These are phyloP conservation scores for Dorcoceras hygrometricum DNA, from an alignment of 257 asterid genomes.

Conservation along the genomic window DNA sequence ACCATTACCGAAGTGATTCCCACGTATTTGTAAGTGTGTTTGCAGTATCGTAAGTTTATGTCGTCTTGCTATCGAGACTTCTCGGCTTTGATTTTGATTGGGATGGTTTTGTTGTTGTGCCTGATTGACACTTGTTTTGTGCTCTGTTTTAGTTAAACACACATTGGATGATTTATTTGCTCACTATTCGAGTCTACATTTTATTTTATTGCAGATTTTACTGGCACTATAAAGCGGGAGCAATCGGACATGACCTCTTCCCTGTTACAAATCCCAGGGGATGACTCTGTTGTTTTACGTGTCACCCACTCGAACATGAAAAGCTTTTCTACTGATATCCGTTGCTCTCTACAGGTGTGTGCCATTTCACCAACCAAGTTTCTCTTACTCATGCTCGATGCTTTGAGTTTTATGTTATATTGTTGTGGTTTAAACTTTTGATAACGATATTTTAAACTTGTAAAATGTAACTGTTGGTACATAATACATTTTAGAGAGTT, in stretches of 20 bases:
- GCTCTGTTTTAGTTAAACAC: neutral
- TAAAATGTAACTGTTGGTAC: too few relatives aligned
- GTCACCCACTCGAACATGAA: slow-evolving; percentile 86
- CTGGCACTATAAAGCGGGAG: slow-evolving; percentile 7
- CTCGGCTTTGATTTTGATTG: too few relatives aligned
- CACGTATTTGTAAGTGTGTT: too few relatives aligned
- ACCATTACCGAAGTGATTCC: too few relatives aligned
- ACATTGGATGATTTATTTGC: neutral
- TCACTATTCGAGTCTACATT: neutral
- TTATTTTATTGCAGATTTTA: neutral
- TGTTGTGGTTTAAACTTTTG: neutral
- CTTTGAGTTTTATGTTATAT: neutral
- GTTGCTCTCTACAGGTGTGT: slow-evolving; percentile 67
- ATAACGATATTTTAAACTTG: neutral
- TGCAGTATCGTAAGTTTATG: too few relatives aligned
- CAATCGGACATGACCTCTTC: slow-evolving; percentile 43
- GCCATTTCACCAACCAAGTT: neutral
- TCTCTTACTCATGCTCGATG: slow-evolving; percentile 4
- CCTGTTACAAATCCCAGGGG: slow-evolving; percentile 60
- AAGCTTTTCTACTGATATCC: slow-evolving; percentile 69
- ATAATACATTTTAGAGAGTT: neutral
- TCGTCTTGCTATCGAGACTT: too few relatives aligned
- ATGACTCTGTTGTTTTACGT: slow-evolving; percentile 67
- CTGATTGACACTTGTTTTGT: too few relatives aligned
- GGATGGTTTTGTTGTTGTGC: too few relatives aligned